Percentiles rank a stretch among this genome's conserved stretches.
Conservation (phyloP, 768 basidiomycete species). For the Boletus tylopilopsis region DNA sequence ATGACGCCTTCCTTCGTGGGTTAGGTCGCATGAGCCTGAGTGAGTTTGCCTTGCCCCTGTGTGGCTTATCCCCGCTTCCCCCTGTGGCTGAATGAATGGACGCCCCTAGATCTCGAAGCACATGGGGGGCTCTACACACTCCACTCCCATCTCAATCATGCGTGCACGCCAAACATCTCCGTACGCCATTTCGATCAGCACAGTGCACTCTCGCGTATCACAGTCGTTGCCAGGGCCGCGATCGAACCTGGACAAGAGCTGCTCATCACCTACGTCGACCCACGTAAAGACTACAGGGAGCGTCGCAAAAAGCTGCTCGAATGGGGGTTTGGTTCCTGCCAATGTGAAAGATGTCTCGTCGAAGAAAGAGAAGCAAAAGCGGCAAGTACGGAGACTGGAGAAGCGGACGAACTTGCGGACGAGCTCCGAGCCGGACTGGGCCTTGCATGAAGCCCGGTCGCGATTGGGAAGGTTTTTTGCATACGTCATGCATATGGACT, state of each 20-base stretch:
- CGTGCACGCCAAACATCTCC: conserved; percentile 75
- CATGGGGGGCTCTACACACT: conserved; percentile 84
- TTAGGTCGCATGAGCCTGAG: conserved; percentile 80
- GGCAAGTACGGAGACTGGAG: conserved; percentile 2
- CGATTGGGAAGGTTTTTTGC: background rate
- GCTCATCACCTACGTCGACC: conserved; percentile 75
- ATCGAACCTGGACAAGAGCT: conserved; percentile 75
- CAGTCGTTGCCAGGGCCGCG: conserved; percentile 60
- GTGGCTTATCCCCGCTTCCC: background rate
- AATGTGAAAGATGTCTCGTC: conserved; percentile 60
- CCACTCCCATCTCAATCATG: conserved; percentile 87
- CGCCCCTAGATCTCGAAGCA: conserved; percentile 63
- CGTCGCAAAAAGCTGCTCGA: conserved; percentile 54
- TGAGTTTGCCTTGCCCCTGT: conserved; percentile 35
- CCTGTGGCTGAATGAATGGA: background rate
- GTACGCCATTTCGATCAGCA: conserved; percentile 73
- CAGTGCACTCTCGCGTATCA: conserved; percentile 68
- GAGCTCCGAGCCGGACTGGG: conserved; percentile 67
- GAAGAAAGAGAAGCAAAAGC: conserved; percentile 42
- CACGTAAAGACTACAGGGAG: conserved; percentile 33
- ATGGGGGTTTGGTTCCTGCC: conserved; percentile 76
- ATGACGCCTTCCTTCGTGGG: conserved; percentile 69
- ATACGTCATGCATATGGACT: background rate
- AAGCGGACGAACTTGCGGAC: conserved; percentile 47
- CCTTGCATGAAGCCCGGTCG: conserved; percentile 34